phyloP scores from a whole-genome alignment of 192 early-diverging fungal genomes.

The Podila epigama region DNA sequence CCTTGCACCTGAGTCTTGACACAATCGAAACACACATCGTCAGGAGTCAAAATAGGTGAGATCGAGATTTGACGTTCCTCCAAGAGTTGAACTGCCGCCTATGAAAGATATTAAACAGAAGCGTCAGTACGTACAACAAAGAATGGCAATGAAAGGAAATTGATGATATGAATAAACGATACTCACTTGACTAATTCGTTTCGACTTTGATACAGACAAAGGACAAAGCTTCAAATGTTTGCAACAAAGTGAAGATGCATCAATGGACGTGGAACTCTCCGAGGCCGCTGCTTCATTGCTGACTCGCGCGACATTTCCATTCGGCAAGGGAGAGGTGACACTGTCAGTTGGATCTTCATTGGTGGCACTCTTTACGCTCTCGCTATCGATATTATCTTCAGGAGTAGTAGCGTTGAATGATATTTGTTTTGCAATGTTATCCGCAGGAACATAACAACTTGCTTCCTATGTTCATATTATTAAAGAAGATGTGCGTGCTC shows the following conservation, averaged over 20 bases:
- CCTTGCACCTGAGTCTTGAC: slow-evolving; percentile 18
- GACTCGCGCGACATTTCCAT: too few relatives aligned
- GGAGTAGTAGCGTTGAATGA: too few relatives aligned
- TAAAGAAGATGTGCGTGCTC: neutral
- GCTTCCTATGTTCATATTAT: slow-evolving; percentile 9
- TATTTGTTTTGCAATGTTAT: slow-evolving; percentile 6
- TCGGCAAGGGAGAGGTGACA: too few relatives aligned
- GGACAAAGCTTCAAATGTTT: slow-evolving; percentile 38
- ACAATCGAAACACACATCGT: slow-evolving; percentile 20
- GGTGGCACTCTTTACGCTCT: too few relatives aligned
- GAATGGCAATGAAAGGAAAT: neutral
- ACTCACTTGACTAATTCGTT: slow-evolving; percentile 34
- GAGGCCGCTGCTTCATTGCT: neutral
- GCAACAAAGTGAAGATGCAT: slow-evolving; percentile 19
- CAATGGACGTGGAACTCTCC: neutral
- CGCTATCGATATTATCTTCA: too few relatives aligned
- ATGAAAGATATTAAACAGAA: neutral
- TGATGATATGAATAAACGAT: neutral
- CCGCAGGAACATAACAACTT: slow-evolving; percentile 10
- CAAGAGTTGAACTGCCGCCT: slow-evolving; percentile 15
- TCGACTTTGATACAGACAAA: slow-evolving; percentile 9
- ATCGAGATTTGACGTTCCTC: slow-evolving; percentile 1
- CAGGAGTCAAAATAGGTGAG: slow-evolving; percentile 9
- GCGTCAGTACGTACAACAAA: neutral
- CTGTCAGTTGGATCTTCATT: too few relatives aligned